Percentiles rank a stretch among this genome's conserved stretches.
Conservation (phyloP, 169 alveolate species). For the Pseudocohnilembus persalinus region DNA sequence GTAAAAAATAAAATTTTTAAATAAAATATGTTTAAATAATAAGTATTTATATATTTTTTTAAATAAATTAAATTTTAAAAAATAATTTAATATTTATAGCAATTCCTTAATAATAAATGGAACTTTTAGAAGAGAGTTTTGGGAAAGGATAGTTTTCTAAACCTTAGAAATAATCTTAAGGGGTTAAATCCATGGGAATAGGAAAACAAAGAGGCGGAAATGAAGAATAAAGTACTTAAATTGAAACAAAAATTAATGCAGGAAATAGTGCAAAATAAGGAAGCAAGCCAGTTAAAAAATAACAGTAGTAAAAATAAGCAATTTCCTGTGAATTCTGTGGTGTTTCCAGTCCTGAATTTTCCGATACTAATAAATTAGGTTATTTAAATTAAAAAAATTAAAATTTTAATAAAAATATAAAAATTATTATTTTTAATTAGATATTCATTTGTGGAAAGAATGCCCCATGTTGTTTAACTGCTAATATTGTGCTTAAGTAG, state of each 20-base stretch:
- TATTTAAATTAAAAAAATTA: too few species aligned
- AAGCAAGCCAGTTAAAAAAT: slow-evolving; percentile 50
- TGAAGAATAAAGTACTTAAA: not conserved
- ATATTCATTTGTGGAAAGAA: slow-evolving; percentile 85
- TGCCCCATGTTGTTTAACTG: slow-evolving; percentile 88
- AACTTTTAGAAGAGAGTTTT: slow-evolving; percentile 12
- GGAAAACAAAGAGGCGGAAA: slow-evolving; percentile 37
- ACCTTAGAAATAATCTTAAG: slow-evolving; percentile 25
- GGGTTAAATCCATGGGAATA: slow-evolving; percentile 39
- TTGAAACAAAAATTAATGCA: not conserved
- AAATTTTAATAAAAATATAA: too few species aligned
- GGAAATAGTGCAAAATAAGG: slow-evolving; percentile 28
- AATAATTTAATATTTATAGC: not conserved
- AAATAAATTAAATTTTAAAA: slow-evolving; percentile 58
- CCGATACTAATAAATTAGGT: slow-evolving; percentile 60
- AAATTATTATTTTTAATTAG: slow-evolving; percentile 13
- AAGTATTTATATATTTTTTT: slow-evolving; percentile 58
- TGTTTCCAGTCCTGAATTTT: slow-evolving; percentile 55
- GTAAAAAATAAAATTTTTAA: slow-evolving; percentile 41
- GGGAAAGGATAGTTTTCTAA: not conserved
- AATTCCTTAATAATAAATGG: slow-evolving; percentile 19
- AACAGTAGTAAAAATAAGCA: slow-evolving; percentile 23
- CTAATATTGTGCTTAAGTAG: slow-evolving; percentile 71
- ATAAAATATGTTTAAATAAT: slow-evolving; percentile 57
- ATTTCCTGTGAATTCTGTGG: slow-evolving; percentile 84